Evolutionary conservation across 2,329 filamentous ascomycete genomes (phyloP), one percentile per base, ranked within the genome.

Genomic region (Cladophialophora immunda): DNA sequence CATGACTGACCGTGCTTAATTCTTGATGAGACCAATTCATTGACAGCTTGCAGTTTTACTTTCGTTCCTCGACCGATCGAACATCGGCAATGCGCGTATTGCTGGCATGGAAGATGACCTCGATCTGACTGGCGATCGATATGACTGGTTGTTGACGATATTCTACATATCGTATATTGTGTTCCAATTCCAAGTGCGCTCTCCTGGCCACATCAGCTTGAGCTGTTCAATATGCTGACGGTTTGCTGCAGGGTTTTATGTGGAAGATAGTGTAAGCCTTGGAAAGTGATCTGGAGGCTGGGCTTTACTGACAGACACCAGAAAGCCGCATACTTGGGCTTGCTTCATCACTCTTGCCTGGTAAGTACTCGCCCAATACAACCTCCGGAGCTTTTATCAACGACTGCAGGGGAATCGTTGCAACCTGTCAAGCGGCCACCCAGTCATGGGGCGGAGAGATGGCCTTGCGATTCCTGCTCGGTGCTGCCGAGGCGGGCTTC

Each of bases 191-290:
- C 25, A 29, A 11, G 25, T 58, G 32, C 8, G 56, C 56, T 29
- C 4, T 58, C 9, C 7, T n/a, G 17, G 34, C 19, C 22, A 4
- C 34, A 58, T 38, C 9, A 15, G 15, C 34, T 22, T 38, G 34
- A 29, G 19, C 34, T 38, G 22, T 15, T 25, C 56, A 22, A n/a
- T 9, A 22, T 29, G 36, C 17, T 41, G 19, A 50, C 45, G 13
- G 19, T 50, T 0, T 27, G 64, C 79, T 79, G 54, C 75, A 78
- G 59, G 79, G 76, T 0, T 64, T 82, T 19, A 80, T 82, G 79
- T 82, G 81, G 81, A 82, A 82, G 73, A 62, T 82, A 68, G 25
- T 69, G 59, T 69, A 53, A 17, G 63, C 11, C 4, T 25, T 68
- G 75, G 80, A 27, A 76, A 32, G 9, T 11, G 32, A 34, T 34